Evolutionary conservation across 768 basidiomycete genomes (phyloP).

Genomic region (Tylopilus subfusipes): DNA sequence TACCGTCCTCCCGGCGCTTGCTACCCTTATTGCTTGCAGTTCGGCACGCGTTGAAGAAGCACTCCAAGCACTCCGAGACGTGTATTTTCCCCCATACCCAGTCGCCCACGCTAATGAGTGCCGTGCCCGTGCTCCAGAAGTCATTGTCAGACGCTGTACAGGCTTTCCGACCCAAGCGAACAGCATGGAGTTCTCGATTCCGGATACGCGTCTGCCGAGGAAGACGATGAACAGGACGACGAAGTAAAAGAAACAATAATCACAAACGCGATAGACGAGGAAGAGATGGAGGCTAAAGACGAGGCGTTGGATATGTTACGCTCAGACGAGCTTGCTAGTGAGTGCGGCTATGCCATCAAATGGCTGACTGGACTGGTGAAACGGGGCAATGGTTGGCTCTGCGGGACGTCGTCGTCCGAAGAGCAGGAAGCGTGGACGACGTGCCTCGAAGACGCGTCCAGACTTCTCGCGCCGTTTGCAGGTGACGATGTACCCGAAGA

Average conservation of each 20-base stretch:
- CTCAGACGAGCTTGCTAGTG: slow-evolving; percentile 63
- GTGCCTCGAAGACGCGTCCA: slow-evolving; percentile 55
- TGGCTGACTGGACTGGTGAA: slow-evolving; percentile 74
- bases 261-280: background rate
- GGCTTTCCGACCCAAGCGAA: slow-evolving; percentile 27
- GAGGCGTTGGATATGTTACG: slow-evolving; percentile 47
- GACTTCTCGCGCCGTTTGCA: slow-evolving; percentile 52
- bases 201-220: slow-evolving; percentile 74
- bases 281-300: too few relatives aligned
- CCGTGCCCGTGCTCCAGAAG: slow-evolving; percentile 19
- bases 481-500: slow-evolving; percentile 40
- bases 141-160: slow-evolving; percentile 10
- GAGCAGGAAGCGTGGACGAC: slow-evolving; percentile 40
- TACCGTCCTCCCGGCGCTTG: slow-evolving; percentile 58
- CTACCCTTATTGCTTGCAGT: slow-evolving; percentile 37
- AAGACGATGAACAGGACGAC: slow-evolving; percentile 46
- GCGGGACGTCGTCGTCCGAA: slow-evolving; percentile 20
- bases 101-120: slow-evolving; percentile 1
- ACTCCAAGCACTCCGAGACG: slow-evolving; percentile 40
- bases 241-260: slow-evolving; percentile 10
- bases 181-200: slow-evolving; percentile 54
- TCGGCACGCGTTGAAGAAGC: slow-evolving; percentile 38
- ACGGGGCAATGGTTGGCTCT: slow-evolving; percentile 53
- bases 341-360: slow-evolving; percentile 62
- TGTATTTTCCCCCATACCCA: slow-evolving; percentile 48